Conservation (phyloP, 2,329 filamentous ascomycete species). For the Pseudogymnoascus pannorum region DNA sequence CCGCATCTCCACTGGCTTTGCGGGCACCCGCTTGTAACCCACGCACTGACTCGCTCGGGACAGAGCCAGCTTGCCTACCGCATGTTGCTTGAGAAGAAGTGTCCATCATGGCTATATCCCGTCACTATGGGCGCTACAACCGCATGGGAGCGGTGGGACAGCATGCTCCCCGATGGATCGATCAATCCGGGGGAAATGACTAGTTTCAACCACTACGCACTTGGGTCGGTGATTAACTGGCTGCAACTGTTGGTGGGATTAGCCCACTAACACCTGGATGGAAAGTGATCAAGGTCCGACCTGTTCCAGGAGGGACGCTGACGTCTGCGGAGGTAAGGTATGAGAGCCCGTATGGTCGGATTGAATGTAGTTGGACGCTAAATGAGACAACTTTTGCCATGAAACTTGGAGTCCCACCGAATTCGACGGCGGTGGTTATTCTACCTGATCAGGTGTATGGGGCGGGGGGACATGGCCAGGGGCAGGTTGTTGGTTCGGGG, state of each 20-base stretch:
- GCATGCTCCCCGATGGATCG: slow-evolving; percentile 27
- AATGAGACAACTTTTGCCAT: slow-evolving; percentile 14
- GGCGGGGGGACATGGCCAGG: background rate
- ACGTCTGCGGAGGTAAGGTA: slow-evolving; percentile 25
- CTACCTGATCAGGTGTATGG: slow-evolving; percentile 10
- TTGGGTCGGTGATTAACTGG: slow-evolving; percentile 31
- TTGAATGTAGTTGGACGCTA: slow-evolving; percentile 21
- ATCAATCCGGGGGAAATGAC: slow-evolving; percentile 33
- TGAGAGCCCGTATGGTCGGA: slow-evolving; percentile 25
- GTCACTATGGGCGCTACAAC: slow-evolving; percentile 33
- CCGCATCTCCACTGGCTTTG: slow-evolving; percentile 26
- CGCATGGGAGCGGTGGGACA: slow-evolving; percentile 35
- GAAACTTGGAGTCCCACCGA: slow-evolving; percentile 18
- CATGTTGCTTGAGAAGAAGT: slow-evolving; percentile 32
- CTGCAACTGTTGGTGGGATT: slow-evolving; percentile 32
- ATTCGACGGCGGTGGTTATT: slow-evolving; percentile 17
- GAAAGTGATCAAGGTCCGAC: slow-evolving; percentile 25
- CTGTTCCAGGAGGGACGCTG: slow-evolving; percentile 28
- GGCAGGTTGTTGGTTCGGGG: slow-evolving; percentile 9
- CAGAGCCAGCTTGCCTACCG: slow-evolving; percentile 27
- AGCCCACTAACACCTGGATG: slow-evolving; percentile 25
- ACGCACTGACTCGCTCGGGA: slow-evolving; percentile 15
- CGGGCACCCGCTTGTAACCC: slow-evolving; percentile 24
- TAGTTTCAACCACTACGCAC: slow-evolving; percentile 32
- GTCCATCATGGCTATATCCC: slow-evolving; percentile 33